These are phyloP conservation scores for Fusarium sublunatum DNA, from an alignment of 2,329 filamentous ascomycete genomes.

Conservation along the genomic window DNA sequence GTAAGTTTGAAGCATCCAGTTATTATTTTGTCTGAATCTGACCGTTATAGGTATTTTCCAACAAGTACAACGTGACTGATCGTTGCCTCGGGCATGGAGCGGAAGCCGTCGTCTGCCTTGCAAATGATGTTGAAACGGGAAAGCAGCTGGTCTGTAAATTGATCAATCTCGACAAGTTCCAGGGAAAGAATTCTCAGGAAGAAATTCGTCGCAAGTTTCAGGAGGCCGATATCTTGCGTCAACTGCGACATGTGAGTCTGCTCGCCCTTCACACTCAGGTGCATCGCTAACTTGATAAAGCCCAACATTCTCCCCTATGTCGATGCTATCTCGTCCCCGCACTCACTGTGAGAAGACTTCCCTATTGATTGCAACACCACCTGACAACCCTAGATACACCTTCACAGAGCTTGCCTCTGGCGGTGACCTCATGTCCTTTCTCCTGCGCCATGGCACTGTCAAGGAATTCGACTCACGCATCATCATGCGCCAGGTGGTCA, in stretches of 20 bases:
- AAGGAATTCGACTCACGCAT: conserved; percentile 57
- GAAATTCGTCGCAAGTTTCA: conserved; percentile 55
- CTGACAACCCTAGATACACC: conserved; percentile 56
- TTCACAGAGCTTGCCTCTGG: conserved; percentile 68
- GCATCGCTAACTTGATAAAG: conserved; percentile 49
- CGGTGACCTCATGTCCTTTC: conserved; percentile 64
- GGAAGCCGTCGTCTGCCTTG: conserved; percentile 53
- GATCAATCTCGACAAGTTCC: conserved; percentile 59
- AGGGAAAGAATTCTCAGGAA: conserved; percentile 42
- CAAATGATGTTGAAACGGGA: conserved; percentile 60
- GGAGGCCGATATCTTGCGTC: conserved; percentile 65
- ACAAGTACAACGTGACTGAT: conserved; percentile 50
- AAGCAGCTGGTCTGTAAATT: conserved; percentile 78
- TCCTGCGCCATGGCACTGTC: conserved; percentile 52
- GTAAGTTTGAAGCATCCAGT: conserved; percentile 32
- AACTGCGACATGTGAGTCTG: conserved; percentile 63
- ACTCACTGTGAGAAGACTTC: conserved; percentile 56
- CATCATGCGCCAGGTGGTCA: conserved; percentile 61
- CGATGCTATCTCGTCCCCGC: conserved; percentile 61
- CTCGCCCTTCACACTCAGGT: neutral
- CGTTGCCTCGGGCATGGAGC: conserved; percentile 54
- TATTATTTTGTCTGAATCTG: neutral
- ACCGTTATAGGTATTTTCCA: conserved; percentile 48
- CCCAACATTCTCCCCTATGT: conserved; percentile 66
- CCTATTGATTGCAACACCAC: neutral